Percentiles rank a stretch among this genome's conserved stretches.
phyloP scores from a whole-genome alignment of 1,284 basidiomycete species.

The Abortiporus biennis region DNA sequence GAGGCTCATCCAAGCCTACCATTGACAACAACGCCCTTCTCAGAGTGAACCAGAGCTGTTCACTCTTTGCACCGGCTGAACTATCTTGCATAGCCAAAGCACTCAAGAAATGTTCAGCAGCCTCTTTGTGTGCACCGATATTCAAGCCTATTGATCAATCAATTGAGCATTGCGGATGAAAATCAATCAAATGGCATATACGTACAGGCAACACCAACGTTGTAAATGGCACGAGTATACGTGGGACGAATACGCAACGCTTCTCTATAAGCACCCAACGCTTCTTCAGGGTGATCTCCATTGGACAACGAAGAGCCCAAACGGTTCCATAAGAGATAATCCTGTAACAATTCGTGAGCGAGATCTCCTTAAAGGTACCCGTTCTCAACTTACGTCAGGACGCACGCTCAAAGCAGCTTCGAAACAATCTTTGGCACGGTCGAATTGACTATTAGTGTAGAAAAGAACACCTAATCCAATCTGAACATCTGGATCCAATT shows the following conservation, averaged over 20 bases:
- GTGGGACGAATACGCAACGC: conserved; percentile 93
- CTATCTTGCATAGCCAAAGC: conserved; percentile 81
- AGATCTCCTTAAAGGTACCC: background rate
- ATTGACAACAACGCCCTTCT: conserved; percentile 78
- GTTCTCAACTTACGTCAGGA: conserved; percentile 48
- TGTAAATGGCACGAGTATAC: conserved; percentile 97
- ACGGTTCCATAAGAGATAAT: conserved; percentile 96
- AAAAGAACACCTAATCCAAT: conserved; percentile 91
- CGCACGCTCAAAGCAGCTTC: conserved; percentile 75
- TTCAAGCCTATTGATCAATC: conserved; percentile 65
- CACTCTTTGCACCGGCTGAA: conserved; percentile 63
- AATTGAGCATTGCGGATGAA: conserved; percentile 1
- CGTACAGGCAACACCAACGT: conserved; percentile 93
- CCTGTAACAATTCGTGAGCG: conserved; percentile 36
- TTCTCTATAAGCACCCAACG: conserved; percentile 90
- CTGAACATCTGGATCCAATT: conserved; percentile 91
- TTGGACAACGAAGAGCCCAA: conserved; percentile 95
- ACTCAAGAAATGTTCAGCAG: conserved; percentile 93
- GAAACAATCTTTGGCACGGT: conserved; percentile 88
- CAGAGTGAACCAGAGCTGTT: conserved; percentile 91
- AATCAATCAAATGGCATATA: conserved; percentile 12
- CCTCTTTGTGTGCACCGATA: conserved; percentile 93
- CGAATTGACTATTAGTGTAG: conserved; percentile 80
- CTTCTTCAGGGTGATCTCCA: conserved; percentile 92
- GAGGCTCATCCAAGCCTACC: conserved; percentile 47